Evolutionary conservation across 768 basidiomycete genomes (phyloP).

Genomic region (Tricholoma bakamatsutake): DNA sequence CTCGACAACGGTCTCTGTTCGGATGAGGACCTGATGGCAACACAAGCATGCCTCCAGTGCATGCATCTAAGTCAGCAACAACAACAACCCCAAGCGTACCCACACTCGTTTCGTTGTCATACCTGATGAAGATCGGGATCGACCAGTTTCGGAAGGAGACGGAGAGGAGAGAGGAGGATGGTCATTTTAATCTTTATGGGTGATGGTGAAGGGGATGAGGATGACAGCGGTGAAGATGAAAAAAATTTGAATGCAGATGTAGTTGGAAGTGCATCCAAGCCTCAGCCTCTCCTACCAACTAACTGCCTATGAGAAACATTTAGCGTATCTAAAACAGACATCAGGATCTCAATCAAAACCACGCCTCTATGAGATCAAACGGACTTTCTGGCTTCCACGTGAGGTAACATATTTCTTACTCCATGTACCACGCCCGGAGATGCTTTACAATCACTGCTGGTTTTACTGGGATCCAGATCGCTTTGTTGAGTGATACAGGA

Average conservation of each 20-base stretch:
- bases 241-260: conserved; percentile 25
- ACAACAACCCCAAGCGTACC: neutral
- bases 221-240: conserved; percentile 29
- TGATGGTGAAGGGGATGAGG: conserved; percentile 32
- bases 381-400: neutral
- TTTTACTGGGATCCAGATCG: neutral
- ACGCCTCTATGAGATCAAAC: neutral
- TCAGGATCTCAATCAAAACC: neutral
- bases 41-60: neutral
- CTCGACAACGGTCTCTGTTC: neutral
- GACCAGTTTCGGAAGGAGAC: neutral
- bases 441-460: neutral
- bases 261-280: conserved; percentile 20
- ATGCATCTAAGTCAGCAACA: neutral
- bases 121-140: neutral
- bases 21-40: neutral
- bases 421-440: neutral
- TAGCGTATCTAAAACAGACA: neutral
- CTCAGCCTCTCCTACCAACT: neutral
- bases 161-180: neutral
- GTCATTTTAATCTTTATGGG: neutral
- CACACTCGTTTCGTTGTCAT: too few relatives aligned
- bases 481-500: neutral
- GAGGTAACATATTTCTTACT: neutral
- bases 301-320: neutral